A percentile compares a stretch with the other conserved stretches of the same genome.
phyloP scores from a whole-genome alignment of 331 rosid genomes.

The Phaseolus coccineus region DNA sequence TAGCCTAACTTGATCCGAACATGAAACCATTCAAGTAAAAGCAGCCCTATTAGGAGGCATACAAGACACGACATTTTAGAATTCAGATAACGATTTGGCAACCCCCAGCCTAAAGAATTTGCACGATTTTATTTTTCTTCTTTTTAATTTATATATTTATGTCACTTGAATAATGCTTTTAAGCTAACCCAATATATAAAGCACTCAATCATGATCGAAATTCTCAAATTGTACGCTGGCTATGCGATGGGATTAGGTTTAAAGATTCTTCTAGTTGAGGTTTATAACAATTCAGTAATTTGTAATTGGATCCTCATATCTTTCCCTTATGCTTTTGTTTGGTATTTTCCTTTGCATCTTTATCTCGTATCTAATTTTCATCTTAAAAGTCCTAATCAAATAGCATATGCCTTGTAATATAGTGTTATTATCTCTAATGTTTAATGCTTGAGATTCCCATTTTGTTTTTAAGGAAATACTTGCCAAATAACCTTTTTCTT shows the following conservation, averaged over 20 bases:
- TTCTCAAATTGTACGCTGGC: constrained; percentile 19
- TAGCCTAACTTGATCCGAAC: constrained; percentile 35
- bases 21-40: constrained; percentile 31
- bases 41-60: constrained; percentile 43
- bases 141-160: not conserved
- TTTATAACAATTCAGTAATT: constrained; percentile 21
- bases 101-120: constrained; percentile 45
- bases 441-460: constrained; percentile 17
- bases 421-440: not conserved
- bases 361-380: not conserved
- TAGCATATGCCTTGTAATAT: not conserved
- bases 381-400: not conserved
- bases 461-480: not conserved
- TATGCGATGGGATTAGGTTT: constrained; percentile 27
- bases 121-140: constrained; percentile 8
- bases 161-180: constrained; percentile 39
- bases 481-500: not conserved
- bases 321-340: constrained; percentile 8
- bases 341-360: constrained; percentile 19
- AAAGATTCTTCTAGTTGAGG: constrained; percentile 18
- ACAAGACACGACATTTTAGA: constrained; percentile 47
- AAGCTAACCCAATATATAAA: constrained; percentile 42
- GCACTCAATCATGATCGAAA: constrained; percentile 22
- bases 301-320: constrained; percentile 29
- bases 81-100: constrained; percentile 52